Conservation (phyloP, 169 alveolate species). For the Babesia caballi region DNA sequence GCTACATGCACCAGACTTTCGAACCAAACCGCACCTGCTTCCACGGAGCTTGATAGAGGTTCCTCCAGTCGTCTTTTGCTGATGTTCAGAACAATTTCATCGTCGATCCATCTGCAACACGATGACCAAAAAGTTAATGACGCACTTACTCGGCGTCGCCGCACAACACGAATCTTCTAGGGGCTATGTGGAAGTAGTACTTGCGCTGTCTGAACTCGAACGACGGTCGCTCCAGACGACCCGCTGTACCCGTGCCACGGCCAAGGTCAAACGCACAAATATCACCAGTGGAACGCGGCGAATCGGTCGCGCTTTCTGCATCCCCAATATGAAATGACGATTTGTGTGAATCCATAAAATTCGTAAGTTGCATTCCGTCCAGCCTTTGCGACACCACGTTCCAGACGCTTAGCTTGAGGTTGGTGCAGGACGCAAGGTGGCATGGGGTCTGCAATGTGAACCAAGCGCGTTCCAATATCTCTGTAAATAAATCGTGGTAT, state of each 20-base stretch:
- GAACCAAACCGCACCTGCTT: slow-evolving; percentile 25
- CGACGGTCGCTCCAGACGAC: background rate
- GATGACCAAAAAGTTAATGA: too few relatives aligned
- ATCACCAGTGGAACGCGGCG: too few relatives aligned
- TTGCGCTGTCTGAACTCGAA: slow-evolving; percentile 16
- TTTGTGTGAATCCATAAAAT: too few relatives aligned
- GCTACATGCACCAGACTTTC: slow-evolving; percentile 18
- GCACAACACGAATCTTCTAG: background rate
- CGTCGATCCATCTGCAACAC: slow-evolving; percentile 7
- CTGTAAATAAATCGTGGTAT: slow-evolving; percentile 61
- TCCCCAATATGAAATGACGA: too few relatives aligned
- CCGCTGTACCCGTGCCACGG: background rate
- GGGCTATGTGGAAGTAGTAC: background rate
- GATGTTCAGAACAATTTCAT: slow-evolving; percentile 9
- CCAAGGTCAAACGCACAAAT: too few relatives aligned
- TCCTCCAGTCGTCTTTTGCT: slow-evolving; percentile 14
- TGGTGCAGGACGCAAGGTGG: slow-evolving; percentile 6
- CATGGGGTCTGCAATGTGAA: slow-evolving; percentile 58
- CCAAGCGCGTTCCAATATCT: slow-evolving; percentile 67
- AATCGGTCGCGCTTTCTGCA: too few relatives aligned
- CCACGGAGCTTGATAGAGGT: background rate
- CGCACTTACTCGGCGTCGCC: slow-evolving; percentile 4
- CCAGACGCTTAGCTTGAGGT: background rate
- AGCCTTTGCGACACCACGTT: background rate
- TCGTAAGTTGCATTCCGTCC: too few relatives aligned